A percentile compares a stretch with the other conserved stretches of the same genome.
Evolutionary conservation across 192 early-diverging fungal genomes (phyloP).

Genomic region (Linnemannia exigua): DNA sequence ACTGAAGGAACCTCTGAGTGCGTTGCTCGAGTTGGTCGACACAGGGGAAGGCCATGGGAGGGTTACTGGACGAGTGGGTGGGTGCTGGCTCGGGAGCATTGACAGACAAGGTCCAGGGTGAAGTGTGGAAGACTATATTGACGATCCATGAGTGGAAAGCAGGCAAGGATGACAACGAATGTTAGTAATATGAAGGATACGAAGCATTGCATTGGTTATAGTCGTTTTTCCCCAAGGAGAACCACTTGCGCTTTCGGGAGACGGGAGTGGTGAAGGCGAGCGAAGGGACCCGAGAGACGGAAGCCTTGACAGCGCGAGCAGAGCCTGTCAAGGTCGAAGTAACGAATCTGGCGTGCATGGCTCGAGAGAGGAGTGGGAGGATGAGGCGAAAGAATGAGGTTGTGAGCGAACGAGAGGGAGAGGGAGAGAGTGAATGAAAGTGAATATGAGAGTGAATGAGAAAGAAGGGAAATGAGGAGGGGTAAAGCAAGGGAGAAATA

Average conservation of each 20-base stretch:
- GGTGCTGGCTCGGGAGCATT: slow-evolving; percentile 23
- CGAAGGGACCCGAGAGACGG: slow-evolving; percentile 9
- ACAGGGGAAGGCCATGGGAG: slow-evolving; percentile 81
- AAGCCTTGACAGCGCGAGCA: slow-evolving; percentile 36
- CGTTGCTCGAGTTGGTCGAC: slow-evolving; percentile 75
- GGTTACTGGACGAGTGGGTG: slow-evolving; percentile 63
- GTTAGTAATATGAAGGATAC: background rate
- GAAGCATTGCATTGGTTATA: background rate
- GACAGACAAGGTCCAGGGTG: slow-evolving; percentile 33
- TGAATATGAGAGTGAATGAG: background rate
- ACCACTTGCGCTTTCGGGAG: slow-evolving; percentile 40
- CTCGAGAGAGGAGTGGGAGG: background rate
- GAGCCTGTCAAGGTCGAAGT: slow-evolving; percentile 34
- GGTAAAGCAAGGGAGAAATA: slow-evolving; percentile 8
- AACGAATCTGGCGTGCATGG: slow-evolving; percentile 48
- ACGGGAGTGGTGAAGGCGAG: slow-evolving; percentile 29
- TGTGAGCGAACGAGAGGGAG: slow-evolving; percentile 2
- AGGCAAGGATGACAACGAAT: background rate
- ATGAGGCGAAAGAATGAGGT: background rate
- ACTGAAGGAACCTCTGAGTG: slow-evolving; percentile 63
- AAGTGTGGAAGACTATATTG: slow-evolving; percentile 47
- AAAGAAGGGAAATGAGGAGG: background rate
- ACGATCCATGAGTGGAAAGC: background rate
- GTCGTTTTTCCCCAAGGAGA: background rate
- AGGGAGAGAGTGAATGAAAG: background rate